Evolutionary conservation across 768 basidiomycete genomes (phyloP).

Genomic region (Cyathus striatus): DNA sequence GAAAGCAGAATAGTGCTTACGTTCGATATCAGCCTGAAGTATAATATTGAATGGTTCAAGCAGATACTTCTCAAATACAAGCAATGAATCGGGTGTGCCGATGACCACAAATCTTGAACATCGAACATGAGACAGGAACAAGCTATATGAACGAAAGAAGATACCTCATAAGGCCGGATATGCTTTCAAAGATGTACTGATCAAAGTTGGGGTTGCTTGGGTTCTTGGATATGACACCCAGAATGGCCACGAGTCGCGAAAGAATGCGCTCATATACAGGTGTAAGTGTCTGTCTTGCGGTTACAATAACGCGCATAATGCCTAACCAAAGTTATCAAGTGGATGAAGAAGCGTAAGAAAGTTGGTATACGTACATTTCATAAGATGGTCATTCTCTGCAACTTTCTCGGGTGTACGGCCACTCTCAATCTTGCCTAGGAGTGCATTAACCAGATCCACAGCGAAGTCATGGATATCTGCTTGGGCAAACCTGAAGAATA

Average conservation of each 20-base stretch:
- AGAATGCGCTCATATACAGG: slow-evolving; percentile 65
- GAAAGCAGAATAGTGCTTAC: slow-evolving; percentile 37
- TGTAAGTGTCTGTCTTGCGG: slow-evolving; percentile 73
- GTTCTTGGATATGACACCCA: slow-evolving; percentile 88
- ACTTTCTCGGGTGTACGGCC: slow-evolving; percentile 85
- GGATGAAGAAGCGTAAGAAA: background rate
- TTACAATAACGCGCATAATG: slow-evolving; percentile 89
- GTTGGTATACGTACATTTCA: slow-evolving; percentile 73
- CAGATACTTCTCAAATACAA: slow-evolving; percentile 73
- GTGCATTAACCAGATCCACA: slow-evolving; percentile 60
- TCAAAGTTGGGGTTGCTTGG: slow-evolving; percentile 98
- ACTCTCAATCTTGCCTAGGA: slow-evolving; percentile 76
- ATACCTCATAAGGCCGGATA: slow-evolving; percentile 88
- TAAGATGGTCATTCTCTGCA: slow-evolving; percentile 95
- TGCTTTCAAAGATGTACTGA: slow-evolving; percentile 95
- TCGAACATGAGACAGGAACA: background rate
- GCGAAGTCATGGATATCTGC: slow-evolving; percentile 84
- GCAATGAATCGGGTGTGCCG: slow-evolving; percentile 58
- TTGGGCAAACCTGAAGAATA: slow-evolving; percentile 86
- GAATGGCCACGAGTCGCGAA: slow-evolving; percentile 71
- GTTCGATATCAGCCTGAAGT: slow-evolving; percentile 88
- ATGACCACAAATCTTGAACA: slow-evolving; percentile 70
- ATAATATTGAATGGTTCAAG: slow-evolving; percentile 88
- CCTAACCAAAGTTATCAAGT: slow-evolving; percentile 38
- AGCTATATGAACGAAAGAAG: slow-evolving; percentile 1